A percentile compares a stretch with the other conserved stretches of the same genome.
These are phyloP conservation scores for Verticillium nubilum DNA, from an alignment of 2,329 filamentous ascomycete species.

Conservation along the genomic window DNA sequence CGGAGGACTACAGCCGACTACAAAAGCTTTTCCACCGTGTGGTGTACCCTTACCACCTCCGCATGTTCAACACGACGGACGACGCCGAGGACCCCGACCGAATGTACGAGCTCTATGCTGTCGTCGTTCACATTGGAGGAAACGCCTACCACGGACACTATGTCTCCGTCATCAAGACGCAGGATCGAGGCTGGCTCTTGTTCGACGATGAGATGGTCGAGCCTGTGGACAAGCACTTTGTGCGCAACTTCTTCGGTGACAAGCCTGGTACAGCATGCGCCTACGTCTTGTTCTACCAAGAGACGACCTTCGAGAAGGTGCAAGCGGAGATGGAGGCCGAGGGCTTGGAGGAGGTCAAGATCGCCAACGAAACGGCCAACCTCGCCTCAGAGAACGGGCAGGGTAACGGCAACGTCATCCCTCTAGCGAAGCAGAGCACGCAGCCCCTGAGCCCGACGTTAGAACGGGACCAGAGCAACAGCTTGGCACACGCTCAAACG, in stretches of 20 bases:
- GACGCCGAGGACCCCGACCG: conserved; percentile 91
- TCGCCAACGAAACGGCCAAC: conserved; percentile 52
- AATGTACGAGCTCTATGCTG: conserved; percentile 92
- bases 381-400: conserved; percentile 42
- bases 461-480: conserved; percentile 32
- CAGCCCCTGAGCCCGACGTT: conserved; percentile 39
- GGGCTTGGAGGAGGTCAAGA: conserved; percentile 56
- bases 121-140: conserved; percentile 94
- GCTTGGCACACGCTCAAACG: conserved; percentile 61
- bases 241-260: conserved; percentile 95
- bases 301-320: conserved; percentile 67
- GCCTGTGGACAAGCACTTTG: conserved; percentile 93
- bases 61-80: conserved; percentile 95
- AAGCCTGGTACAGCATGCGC: conserved; percentile 86
- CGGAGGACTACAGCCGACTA: conserved; percentile 85
- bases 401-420: conserved; percentile 31
- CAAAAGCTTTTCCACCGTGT: conserved; percentile 97
- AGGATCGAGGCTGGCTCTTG: conserved; percentile 89
- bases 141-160: conserved; percentile 98
- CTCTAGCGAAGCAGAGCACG: conserved; percentile 45
- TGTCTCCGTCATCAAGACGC: conserved; percentile 94
- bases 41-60: conserved; percentile 93
- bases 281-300: conserved; percentile 97
- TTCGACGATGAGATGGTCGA: conserved; percentile 99
- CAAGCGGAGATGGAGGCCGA: conserved; percentile 79